Base-by-base conservation (phyloP, 2,329 filamentous ascomycete species). In the Bipolaris cookei region DNA sequence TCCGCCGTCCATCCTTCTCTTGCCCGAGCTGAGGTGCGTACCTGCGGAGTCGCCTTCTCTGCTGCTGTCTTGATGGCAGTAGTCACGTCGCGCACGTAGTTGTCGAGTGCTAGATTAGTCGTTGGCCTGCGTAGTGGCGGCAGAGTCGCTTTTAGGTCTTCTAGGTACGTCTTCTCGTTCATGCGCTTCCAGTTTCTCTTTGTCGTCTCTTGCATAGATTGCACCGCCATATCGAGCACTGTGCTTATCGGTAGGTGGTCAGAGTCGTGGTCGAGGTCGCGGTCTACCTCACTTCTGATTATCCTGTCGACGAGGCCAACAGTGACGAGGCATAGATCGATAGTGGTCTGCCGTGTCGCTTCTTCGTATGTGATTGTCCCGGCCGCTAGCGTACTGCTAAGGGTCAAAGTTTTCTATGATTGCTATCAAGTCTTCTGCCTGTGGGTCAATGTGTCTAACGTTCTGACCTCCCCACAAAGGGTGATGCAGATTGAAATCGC, bases 221-320 rank as follows among this genome's bases (percentile, higher is more conserved):
- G 54, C 35, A 52, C 16, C 3, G 44, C 53, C 32, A 62, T 54
- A 39, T 64, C 56, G 23, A 66, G 44, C n/a, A 53, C 34, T 8
- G 57, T 69, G 42, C 56, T 56, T 14, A 69, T 65, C 5, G 62
- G 65, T 6, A 69, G 55, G 48, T 69, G 55, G 51, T 68, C 58
- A 14, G 63, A 68, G 55, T 65, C 51, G 51, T 68, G 58, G 38
- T 67, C 61, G 7, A 66, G 44, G 14, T 59, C 50, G 8, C 44
- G 21, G 25, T 51, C 48, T 16, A 61, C 44, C 35, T 52, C 16
- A 46, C 64, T 58, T 13, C 41, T 58, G 28, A 63, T 62, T 11
- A 59, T 34, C 32, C 51, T 59, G 51, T 61, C 56, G 11, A 50
- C 46, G 16, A 65, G 47, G 18, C 54, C 49, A 30, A 50, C 16